phyloP scores from a whole-genome alignment of 2,329 filamentous ascomycete genomes.

The Stemphylium beticola region DNA sequence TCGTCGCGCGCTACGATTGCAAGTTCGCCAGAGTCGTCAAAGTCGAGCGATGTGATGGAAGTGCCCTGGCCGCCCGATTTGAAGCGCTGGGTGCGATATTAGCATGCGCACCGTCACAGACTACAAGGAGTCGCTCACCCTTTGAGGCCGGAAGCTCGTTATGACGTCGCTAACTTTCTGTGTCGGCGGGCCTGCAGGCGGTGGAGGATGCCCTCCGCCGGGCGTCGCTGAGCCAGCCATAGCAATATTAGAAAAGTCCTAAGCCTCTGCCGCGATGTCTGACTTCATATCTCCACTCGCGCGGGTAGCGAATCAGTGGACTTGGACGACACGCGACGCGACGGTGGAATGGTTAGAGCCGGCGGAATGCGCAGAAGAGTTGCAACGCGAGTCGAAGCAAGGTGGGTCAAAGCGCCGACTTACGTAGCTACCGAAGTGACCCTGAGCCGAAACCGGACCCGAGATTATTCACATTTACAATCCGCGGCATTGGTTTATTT shows the following conservation, averaged over 20 bases:
- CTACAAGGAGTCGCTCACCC: constrained; percentile 59
- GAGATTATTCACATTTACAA: constrained; percentile 21
- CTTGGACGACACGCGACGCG: constrained; percentile 11
- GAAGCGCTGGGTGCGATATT: constrained; percentile 49
- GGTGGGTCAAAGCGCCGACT: constrained; percentile 7
- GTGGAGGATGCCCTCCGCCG: constrained; percentile 34
- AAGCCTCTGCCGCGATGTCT: constrained; percentile 8
- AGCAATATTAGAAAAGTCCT: constrained; percentile 10
- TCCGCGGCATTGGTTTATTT: constrained; percentile 9
- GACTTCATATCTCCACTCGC: constrained; percentile 12
- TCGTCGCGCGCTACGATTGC: constrained; percentile 91
- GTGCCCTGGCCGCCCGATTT: constrained; percentile 58
- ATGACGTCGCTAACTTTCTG: constrained; percentile 78
- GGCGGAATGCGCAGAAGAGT: constrained; percentile 18
- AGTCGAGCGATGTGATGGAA: constrained; percentile 88
- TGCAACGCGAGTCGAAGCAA: neutral
- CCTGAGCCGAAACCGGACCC: constrained; percentile 20
- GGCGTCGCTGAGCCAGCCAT: constrained; percentile 46
- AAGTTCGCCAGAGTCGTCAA: constrained; percentile 92
- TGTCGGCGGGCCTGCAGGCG: constrained; percentile 46
- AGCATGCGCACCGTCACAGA: constrained; percentile 5
- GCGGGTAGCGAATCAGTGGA: constrained; percentile 6
- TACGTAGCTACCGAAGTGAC: neutral
- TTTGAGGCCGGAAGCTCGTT: constrained; percentile 76
- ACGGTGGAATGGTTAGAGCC: constrained; percentile 13